Percentiles rank a stretch among this genome's conserved stretches.
Evolutionary conservation across 116 monocot genomes (phyloP).

Genomic region (Posidonia oceanica): DNA sequence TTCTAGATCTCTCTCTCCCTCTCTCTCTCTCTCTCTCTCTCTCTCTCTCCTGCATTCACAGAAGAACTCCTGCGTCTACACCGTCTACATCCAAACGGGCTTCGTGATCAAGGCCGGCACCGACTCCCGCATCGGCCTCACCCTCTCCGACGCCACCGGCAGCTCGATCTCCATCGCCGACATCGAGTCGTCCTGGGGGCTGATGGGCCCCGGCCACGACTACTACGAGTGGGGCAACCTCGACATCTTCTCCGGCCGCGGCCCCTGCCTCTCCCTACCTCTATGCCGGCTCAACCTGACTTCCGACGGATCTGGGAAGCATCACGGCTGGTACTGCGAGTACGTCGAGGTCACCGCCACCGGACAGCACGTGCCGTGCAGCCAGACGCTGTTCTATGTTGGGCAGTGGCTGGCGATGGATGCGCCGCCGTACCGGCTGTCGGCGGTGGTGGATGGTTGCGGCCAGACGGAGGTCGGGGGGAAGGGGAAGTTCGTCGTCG

Average conservation of each 20-base stretch:
- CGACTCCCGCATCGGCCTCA: conserved; percentile 38
- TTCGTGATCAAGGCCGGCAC: conserved; percentile 41
- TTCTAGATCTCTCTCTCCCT: neutral
- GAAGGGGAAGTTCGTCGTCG: neutral
- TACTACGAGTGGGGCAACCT: conserved; percentile 49
- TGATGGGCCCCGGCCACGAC: conserved; percentile 48
- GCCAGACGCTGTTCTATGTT: conserved; percentile 44
- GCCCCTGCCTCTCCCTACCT: conserved; percentile 32
- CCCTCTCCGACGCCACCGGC: conserved; percentile 26
- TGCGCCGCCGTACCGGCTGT: conserved; percentile 40
- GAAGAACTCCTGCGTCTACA: conserved; percentile 45
- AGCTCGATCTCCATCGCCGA: conserved; percentile 14
- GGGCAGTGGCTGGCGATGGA: conserved; percentile 56
- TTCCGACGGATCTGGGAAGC: conserved; percentile 42
- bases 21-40: too few relatives aligned
- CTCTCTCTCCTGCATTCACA: neutral
- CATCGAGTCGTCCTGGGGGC: conserved; percentile 36
- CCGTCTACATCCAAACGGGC: conserved; percentile 40
- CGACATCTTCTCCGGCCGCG: conserved; percentile 62
- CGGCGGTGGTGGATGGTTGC: conserved; percentile 39
- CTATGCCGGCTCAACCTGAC: conserved; percentile 53
- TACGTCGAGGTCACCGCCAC: conserved; percentile 55
- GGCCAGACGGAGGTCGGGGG: neutral
- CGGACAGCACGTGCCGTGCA: conserved; percentile 38
- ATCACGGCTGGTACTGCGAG: conserved; percentile 69